Percentiles rank a stretch among this genome's conserved stretches.
Conservation (phyloP, 139 green algal species). For the Nannochloris sp. region DNA sequence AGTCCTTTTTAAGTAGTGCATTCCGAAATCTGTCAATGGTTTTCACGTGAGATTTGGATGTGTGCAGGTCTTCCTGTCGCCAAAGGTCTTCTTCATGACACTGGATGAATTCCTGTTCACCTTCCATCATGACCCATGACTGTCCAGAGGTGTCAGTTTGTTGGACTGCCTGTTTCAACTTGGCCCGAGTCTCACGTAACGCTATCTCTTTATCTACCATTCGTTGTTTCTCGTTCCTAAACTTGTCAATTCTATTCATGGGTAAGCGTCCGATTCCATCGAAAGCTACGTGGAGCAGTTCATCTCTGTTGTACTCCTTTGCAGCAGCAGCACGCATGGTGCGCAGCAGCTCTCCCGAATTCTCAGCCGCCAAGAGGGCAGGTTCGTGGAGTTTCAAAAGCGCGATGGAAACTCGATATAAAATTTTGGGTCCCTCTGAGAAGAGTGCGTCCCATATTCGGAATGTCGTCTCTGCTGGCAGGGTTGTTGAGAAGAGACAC, state of each 20-base stretch:
- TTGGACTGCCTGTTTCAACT: constrained; percentile 17
- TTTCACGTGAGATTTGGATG: no score
- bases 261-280: constrained; percentile 54
- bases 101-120: no score
- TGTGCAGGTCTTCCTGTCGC: no score
- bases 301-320: constrained; percentile 53
- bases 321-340: constrained; percentile 28
- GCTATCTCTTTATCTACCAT: constrained; percentile 39
- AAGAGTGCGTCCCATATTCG: constrained; percentile 64
- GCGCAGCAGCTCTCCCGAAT: constrained; percentile 59
- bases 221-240: constrained; percentile 35
- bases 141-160: neutral
- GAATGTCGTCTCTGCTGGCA: constrained; percentile 43
- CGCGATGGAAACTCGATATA: constrained; percentile 71
- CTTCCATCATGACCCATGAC: no score
- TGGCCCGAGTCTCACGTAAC: constrained; percentile 17
- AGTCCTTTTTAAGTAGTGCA: no score
- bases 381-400: constrained; percentile 61
- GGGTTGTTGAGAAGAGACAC: constrained; percentile 63
- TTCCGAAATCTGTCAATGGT: no score
- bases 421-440: constrained; percentile 64
- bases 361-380: constrained; percentile 43
- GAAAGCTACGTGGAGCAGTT: constrained; percentile 62
- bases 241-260: constrained; percentile 61
- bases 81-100: no score